Percentiles rank a stretch among this genome's conserved stretches.
Conservation (phyloP, 1,284 basidiomycete species). For the Megacollybia platyphylla region DNA sequence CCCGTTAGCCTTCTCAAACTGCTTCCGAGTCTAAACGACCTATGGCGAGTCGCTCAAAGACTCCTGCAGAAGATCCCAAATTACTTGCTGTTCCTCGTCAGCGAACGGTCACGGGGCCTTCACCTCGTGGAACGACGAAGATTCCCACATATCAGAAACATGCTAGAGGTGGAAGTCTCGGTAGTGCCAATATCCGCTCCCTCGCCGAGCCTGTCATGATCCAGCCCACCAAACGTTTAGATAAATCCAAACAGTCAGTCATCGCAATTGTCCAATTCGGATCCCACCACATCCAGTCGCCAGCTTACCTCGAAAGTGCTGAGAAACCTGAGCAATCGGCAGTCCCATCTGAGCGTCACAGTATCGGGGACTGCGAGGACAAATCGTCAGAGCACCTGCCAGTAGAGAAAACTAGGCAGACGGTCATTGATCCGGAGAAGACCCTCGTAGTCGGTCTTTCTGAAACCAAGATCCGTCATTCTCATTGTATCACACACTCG, state of each 20-base stretch:
- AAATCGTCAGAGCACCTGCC: too few relatives aligned
- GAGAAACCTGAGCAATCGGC: too few relatives aligned
- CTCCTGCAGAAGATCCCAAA: background rate
- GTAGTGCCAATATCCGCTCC: background rate
- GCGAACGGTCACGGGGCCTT: slow-evolving; percentile 6
- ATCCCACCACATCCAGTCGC: too few relatives aligned
- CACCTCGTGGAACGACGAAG: slow-evolving; percentile 4
- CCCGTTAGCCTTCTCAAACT: background rate
- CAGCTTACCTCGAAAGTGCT: too few relatives aligned
- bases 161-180: background rate
- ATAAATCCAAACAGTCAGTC: background rate
- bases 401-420: too few relatives aligned
- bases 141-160: background rate
- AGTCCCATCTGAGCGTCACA: too few relatives aligned
- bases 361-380: too few relatives aligned
- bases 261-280: too few relatives aligned
- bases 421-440: too few relatives aligned
- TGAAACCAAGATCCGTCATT: too few relatives aligned
- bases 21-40: background rate
- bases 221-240: background rate
- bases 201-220: background rate
- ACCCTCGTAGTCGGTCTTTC: too few relatives aligned
- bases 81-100: background rate
- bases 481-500: too few relatives aligned
- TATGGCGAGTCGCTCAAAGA: background rate